These are phyloP conservation scores for Entoloma clypeatum DNA, from an alignment of 1,284 basidiomycete genomes.

Conservation along the genomic window DNA sequence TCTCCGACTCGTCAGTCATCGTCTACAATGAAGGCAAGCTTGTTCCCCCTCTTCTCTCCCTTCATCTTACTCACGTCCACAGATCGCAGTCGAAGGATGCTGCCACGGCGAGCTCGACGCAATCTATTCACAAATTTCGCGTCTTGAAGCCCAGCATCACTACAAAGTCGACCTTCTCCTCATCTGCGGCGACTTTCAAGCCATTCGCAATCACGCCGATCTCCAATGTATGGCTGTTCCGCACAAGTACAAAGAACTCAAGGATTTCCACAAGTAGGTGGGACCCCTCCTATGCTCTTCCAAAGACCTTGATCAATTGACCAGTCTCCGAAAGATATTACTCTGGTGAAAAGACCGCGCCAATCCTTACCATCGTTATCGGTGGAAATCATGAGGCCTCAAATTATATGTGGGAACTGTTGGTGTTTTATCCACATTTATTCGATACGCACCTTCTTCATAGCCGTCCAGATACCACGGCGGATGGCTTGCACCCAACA, in stretches of 20 bases:
- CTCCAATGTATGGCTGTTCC: slow-evolving; percentile 90
- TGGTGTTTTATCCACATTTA: slow-evolving; percentile 34
- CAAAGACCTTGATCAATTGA: neutral
- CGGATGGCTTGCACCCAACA: slow-evolving; percentile 95
- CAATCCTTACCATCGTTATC: slow-evolving; percentile 89
- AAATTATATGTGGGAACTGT: slow-evolving; percentile 97
- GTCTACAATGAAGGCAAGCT: neutral
- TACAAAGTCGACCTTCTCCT: slow-evolving; percentile 83
- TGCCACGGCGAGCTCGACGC: slow-evolving; percentile 87
- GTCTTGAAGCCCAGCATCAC: slow-evolving; percentile 57
- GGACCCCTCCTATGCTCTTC: slow-evolving; percentile 13
- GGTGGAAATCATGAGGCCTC: slow-evolving; percentile 99
- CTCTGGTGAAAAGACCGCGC: slow-evolving; percentile 76
- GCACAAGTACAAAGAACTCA: slow-evolving; percentile 81
- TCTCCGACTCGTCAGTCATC: too few relatives aligned
- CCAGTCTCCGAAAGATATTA: slow-evolving; percentile 64
- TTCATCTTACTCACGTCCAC: too few relatives aligned
- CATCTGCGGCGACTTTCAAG: slow-evolving; percentile 96
- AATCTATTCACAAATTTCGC: slow-evolving; percentile 78
- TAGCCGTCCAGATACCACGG: slow-evolving; percentile 72
- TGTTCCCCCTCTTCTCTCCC: slow-evolving; percentile 1
- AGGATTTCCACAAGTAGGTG: slow-evolving; percentile 79
- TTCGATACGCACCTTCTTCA: neutral
- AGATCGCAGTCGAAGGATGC: slow-evolving; percentile 94
- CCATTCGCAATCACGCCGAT: slow-evolving; percentile 84